phyloP scores from a whole-genome alignment of 106 monocot genomes.

The Dioscorea dumetorum region DNA sequence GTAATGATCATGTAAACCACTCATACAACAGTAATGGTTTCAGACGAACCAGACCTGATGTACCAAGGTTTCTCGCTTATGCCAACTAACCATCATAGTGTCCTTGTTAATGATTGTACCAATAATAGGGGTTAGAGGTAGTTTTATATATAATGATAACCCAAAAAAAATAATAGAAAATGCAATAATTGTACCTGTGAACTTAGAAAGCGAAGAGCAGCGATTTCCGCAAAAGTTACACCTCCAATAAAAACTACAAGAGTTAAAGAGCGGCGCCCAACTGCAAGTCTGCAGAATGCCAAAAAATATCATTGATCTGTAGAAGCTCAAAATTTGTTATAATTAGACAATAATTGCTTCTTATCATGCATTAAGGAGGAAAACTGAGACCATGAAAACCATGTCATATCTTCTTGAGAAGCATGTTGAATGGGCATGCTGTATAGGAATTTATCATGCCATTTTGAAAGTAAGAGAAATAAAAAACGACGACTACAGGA shows the following conservation, averaged over 20 bases:
- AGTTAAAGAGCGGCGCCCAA: constrained; percentile 69
- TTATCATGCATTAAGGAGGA: too few species aligned
- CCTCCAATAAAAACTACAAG: constrained; percentile 94
- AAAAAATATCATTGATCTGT: constrained; percentile 1
- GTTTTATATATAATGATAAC: neutral
- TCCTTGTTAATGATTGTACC: neutral
- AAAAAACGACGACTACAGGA: too few species aligned
- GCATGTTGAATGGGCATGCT: too few species aligned
- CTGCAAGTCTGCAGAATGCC: constrained; percentile 48
- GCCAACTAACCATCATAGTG: too few species aligned
- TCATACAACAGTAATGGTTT: neutral
- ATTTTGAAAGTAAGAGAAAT: too few species aligned
- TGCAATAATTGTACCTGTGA: constrained; percentile 48
- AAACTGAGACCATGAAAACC: too few species aligned
- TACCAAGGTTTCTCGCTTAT: too few species aligned
- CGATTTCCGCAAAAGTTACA: constrained; percentile 88
- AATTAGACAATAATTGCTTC: too few species aligned
- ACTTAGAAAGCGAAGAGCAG: constrained; percentile 93
- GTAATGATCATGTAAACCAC: neutral
- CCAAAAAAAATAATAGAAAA: neutral
- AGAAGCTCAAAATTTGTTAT: too few species aligned
- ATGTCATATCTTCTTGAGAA: too few species aligned
- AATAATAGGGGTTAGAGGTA: neutral
- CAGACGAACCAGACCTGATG: neutral
- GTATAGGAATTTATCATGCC: too few species aligned